Percentiles rank a stretch among this genome's conserved stretches.
phyloP scores from a whole-genome alignment of 23 red algal species.

The Pyropia yezoensis region DNA sequence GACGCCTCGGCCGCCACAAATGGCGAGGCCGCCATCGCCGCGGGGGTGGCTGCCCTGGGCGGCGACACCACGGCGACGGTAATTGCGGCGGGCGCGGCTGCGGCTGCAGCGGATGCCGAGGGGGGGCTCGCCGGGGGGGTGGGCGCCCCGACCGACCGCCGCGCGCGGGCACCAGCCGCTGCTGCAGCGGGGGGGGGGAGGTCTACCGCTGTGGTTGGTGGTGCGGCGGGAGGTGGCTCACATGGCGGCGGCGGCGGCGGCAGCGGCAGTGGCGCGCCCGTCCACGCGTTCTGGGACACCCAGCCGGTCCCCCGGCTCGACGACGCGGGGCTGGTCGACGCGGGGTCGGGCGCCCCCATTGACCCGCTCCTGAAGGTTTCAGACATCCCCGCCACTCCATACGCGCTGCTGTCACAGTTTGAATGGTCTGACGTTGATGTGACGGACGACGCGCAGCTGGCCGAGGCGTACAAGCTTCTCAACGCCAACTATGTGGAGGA shows the following conservation, averaged over 20 bases:
- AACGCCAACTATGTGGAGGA: constrained; percentile 98
- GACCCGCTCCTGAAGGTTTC: constrained; percentile 9
- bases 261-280: constrained; percentile 2
- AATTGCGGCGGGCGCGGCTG: too few species aligned
- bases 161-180: too few species aligned
- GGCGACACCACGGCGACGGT: too few species aligned
- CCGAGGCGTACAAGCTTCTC: constrained; percentile 72
- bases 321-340: neutral
- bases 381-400: constrained; percentile 52
- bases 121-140: too few species aligned
- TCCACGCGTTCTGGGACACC: constrained; percentile 69
- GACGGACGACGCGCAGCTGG: constrained; percentile 44
- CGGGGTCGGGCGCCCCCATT: constrained; percentile 25
- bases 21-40: too few species aligned
- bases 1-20: too few species aligned
- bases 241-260: constrained; percentile 1
- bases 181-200: too few species aligned
- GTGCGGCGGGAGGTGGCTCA: neutral
- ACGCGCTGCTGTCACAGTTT: constrained; percentile 66
- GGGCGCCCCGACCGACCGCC: too few species aligned
- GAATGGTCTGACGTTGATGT: constrained; percentile 76
- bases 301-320: constrained; percentile 61
- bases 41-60: too few species aligned
- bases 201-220: too few species aligned
- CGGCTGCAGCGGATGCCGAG: too few species aligned